Evolutionary conservation across 441 rosid genomes (phyloP), one percentile per base, ranked within the genome.

Genomic region (Gossypium laxum): DNA sequence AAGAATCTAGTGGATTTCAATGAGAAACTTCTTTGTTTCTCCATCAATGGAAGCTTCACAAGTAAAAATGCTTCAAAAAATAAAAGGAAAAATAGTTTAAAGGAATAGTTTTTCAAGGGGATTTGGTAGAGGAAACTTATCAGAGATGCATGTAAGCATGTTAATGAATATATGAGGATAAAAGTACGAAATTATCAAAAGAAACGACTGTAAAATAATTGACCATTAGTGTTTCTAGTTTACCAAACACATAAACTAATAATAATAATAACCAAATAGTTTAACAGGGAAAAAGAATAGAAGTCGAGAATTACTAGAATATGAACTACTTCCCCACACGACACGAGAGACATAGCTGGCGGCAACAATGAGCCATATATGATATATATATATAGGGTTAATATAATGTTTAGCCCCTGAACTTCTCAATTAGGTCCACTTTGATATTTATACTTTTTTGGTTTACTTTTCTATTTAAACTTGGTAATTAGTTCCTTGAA

Each of bases 11-110:
- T 77, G 79, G 92, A 80, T 80, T 85, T 93, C 51, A 85, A 72
- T 58, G 84, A 80, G 86, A 91, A 89, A 81, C 93, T 93, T 71
- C 79, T 76, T 69, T 85, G 94, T 75, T 91, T 87, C 79, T 91
- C 97, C 98, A 93, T 93, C 47, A 28, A 41, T 19, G 32, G 4
- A 54, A 19, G 41, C 41, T 28, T 51, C 75, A 21, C 47, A 50
- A 52, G 34, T 55, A 67, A 67, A 54, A 50, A 51, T 51, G 67
- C 50, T 52, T 43, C 65, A 30, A 71, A 26, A 45, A 2, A 24
- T 41, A 10, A 3, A 21, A 56, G 30, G 4, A 10, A 15, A 50
- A 11, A 34, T 3, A 19, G 3, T 54, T 54, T 54, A 32, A 45
- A 11, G 45, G 2, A 3, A 45, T 30, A 21, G 47, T 17, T 59